Conservation (phyloP, 257 asterid genomes). For the Solanum paucissectum region DNA sequence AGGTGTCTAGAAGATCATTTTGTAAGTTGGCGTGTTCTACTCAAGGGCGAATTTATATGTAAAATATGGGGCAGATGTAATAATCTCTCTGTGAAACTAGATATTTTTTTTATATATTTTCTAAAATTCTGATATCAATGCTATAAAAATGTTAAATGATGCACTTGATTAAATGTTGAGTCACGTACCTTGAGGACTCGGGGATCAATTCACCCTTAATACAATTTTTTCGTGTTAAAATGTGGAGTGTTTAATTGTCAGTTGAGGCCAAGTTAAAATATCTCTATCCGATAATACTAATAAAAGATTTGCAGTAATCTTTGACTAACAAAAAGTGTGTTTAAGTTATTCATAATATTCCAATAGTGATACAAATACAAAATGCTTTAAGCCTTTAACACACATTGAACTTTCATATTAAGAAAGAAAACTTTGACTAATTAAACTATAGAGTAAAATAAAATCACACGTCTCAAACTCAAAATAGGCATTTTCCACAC, state of each 20-base stretch:
- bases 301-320: background rate
- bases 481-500: background rate
- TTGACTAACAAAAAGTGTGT: background rate
- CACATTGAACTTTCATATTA: background rate
- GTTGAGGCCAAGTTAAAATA: accelerated
- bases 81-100: too few relatives aligned
- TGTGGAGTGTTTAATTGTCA: accelerated
- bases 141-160: too few relatives aligned
- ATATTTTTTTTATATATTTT: too few relatives aligned
- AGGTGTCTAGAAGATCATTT: background rate
- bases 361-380: background rate
- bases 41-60: background rate
- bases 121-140: background rate
- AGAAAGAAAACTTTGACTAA: background rate
- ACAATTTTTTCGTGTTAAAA: too few relatives aligned
- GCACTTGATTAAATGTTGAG: background rate
- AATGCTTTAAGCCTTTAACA: background rate
- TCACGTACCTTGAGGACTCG: background rate
- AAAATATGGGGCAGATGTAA: background rate
- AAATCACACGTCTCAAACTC: background rate
- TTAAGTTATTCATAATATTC: background rate
- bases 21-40: background rate
- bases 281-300: background rate
- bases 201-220: background rate
- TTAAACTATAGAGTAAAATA: background rate